Conservation (phyloP, 1,284 basidiomycete genomes). For the Melampsora larici-populina region DNA sequence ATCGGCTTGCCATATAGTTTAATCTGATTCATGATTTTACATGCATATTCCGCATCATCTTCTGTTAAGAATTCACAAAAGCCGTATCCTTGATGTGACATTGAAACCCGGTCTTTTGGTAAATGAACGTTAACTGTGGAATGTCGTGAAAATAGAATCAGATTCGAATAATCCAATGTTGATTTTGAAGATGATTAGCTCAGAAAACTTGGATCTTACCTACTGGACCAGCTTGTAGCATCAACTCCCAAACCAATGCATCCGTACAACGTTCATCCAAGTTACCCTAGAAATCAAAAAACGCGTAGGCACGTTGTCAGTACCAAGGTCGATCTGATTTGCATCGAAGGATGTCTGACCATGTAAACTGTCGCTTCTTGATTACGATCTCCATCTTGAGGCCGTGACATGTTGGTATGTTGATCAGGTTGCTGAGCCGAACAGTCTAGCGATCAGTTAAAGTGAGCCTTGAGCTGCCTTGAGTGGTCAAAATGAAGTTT, state of each 20-base stretch:
- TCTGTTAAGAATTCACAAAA: constrained; percentile 99
- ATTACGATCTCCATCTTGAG: constrained; percentile 56
- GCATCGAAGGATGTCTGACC: constrained; percentile 57
- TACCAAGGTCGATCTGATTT: constrained; percentile 17
- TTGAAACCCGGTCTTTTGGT: constrained; percentile 98
- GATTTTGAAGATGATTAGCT: too few relatives aligned
- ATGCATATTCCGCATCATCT: constrained; percentile 97
- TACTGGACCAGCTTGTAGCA: constrained; percentile 96
- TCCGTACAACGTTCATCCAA: constrained; percentile 91
- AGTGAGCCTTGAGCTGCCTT: too few relatives aligned
- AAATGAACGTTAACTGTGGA: constrained; percentile 89
- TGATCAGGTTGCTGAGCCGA: too few relatives aligned
- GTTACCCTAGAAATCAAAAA: constrained; percentile 68
- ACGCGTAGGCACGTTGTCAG: background rate
- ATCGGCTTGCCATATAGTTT: constrained; percentile 98
- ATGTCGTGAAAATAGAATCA: background rate
- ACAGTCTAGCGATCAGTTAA: too few relatives aligned
- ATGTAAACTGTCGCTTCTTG: constrained; percentile 93
- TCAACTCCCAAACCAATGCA: constrained; percentile 94
- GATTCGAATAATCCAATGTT: constrained; percentile 35
- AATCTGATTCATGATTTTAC: constrained; percentile 99
- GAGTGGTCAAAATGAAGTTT: too few relatives aligned
- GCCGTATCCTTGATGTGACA: constrained; percentile 96
- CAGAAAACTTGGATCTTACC: constrained; percentile 61
- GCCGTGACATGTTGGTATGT: constrained; percentile 26